Base-by-base conservation (phyloP, 2,329 filamentous ascomycete genomes). In the Fusarium miscanthi region DNA sequence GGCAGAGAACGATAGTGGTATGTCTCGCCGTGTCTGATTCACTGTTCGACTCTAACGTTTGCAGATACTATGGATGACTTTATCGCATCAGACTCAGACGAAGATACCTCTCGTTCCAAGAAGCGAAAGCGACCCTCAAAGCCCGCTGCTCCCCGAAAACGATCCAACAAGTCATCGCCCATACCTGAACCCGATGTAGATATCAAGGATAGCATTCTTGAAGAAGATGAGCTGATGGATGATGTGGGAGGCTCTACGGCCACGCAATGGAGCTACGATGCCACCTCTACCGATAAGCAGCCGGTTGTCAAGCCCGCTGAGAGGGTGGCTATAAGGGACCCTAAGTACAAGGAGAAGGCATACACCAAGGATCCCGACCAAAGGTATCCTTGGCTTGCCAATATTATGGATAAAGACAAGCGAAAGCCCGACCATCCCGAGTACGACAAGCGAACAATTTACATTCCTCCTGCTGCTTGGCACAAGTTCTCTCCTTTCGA, bases 361-460 rank as follows among this genome's bases (percentile, higher is more conserved):
- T 90, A 95, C 78, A 90, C 90, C 35, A 92, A 89, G 41, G 94
- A 97, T 49, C 94, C 95, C 2, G 94, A 97, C 72, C 87, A 95
- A 62, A 89, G 96, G 68, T 97, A 99, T 78, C 83, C 93, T 17
- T 99, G 96, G 96, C 87, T 99, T 60, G 95, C 94, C 56, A 92
- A 95, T 67, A 88, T 96, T 64, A 85, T 88, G 74, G 96, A 99
- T 80, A 94, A 94, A 53, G 94, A 98, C 77, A 90, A 91, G 58
- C 91, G 97, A 77, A 88, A 91, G 1, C 89, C 89, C 1, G 91
- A 89, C 14, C 90, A 98, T 80, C 92, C 95, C 0, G 95, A 99
- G 63, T 97, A 95, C 76, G 95, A 99, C 77, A 94, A 94, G 13
- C 89, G 94, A 25, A 97, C 94, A 1, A 88, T 99, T n/a, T 97